Base-by-base conservation (phyloP, 2,329 filamentous ascomycete species). In the Blastomyces silverae region DNA sequence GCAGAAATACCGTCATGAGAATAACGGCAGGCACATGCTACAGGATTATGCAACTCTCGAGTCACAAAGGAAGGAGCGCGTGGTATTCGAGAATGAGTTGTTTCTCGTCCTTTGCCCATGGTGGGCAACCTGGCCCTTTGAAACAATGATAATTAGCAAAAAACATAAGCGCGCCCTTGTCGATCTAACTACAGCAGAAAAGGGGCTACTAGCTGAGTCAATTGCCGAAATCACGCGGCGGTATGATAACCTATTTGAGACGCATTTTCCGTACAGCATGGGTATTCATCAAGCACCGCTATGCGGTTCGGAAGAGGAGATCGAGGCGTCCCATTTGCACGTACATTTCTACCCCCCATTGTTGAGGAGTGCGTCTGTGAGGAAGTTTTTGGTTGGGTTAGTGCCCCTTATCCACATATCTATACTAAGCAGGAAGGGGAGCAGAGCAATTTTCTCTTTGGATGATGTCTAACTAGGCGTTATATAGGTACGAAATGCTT, bases 61-160 rank as follows among this genome's bases (percentile, higher is more conserved):
- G 76, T 80, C 88, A 63, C 83, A 87, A 71, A 95, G 95, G 79
- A 79, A 87, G 69, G 92, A 96, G 78, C 87, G 94, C 13, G 84
- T 96, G 10, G 89, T 99, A 0, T 96, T 90, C 74, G 87, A 95
- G 75, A 99, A 99, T 74, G 84, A 85, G 13, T 82, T 82, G 0
- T 99, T 97, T 76, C 80, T 96, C 53, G 88, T 92, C 0, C 85
- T 97, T 20, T 96, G 92, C 72, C 94, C 94, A 0, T 99, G 94
- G 92, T 99, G 94, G 94, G 94, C 91, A 0, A 84, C 91, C 22
- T 99, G 94, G 94, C 94, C 94, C 0, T 99, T 97, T 67, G 94
- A 99, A 80, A 89, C 93, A 58, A 89, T 99, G 81, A 84, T 99
- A 66, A 82, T 97, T 39, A 86, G 90, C 67, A 95, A 91, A 79